Base-by-base conservation (phyloP, 352 stramenopile genomes). In the Phytophthora cajani region DNA sequence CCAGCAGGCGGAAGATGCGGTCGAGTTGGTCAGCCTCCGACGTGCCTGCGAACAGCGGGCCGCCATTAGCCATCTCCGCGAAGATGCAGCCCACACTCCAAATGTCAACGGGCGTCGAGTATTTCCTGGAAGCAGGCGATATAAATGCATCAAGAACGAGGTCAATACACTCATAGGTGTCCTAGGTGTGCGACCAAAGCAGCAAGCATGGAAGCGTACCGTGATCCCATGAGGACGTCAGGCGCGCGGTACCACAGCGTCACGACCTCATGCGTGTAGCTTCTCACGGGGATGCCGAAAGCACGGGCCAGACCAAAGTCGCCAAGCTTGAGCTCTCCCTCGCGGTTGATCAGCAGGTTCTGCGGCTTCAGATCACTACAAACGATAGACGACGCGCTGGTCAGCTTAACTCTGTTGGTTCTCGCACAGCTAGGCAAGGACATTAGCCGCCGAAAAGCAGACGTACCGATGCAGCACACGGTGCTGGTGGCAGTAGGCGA, bases 251-350 rank as follows among this genome's bases (percentile, higher is more conserved):
- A 99, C 98, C 98, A 99, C 38, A 99, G 84, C 57, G 98, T 99
- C n/a, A 99, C 98, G 51, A 99, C 98, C 79, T 99, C 98, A 78
- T 99, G 98, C 8, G 98, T 99, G 44, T 81, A 97, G 81, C 90
- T 98, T 72, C 98, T 85, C 53, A 99, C 97, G 25, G 98, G 98
- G 69, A 99, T 99, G 32, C 97, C 98, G 88, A 99, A 99, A 16
- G 98, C 98, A 53, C 98, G 83, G 25, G 98, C 98, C n/a, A 99
- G 84, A 19, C 98, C 98, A 91, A 99, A 99, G 76, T 99, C 98
- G 16, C 97, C 98, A n/a, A 99, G 88, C 79, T 99, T 99, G 17
- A 99, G 87, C 58, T 99, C 94, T 42, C 97, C 97, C 69, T 99
- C 94, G 10, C 94, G 90, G 79, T 99, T 99, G 80, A 99, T 99